phyloP scores from a whole-genome alignment of 345 rosid genomes.

The Boechera stricta region DNA sequence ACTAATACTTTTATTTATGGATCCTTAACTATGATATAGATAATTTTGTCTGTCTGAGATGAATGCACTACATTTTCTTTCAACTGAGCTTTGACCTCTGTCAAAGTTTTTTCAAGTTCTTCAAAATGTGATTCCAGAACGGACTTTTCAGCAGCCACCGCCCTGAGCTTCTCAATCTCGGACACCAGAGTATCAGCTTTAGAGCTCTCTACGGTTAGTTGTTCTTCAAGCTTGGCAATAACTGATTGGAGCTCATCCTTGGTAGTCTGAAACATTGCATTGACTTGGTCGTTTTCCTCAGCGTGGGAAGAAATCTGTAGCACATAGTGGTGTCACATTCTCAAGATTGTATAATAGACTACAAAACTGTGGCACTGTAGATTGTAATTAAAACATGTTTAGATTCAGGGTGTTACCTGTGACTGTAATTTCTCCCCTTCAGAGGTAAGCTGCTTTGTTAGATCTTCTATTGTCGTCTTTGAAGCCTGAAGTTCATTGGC shows the following conservation, averaged over 20 bases:
- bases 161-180: constrained; percentile 63
- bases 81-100: constrained; percentile 52
- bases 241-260: constrained; percentile 77
- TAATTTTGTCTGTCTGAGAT: constrained; percentile 8
- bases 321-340: constrained; percentile 27
- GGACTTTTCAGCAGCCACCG: constrained; percentile 58
- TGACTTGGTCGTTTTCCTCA: constrained; percentile 77
- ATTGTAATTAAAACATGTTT: too few relatives aligned
- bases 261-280: constrained; percentile 61
- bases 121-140: constrained; percentile 58
- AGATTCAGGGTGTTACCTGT: constrained; percentile 59
- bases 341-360: neutral
- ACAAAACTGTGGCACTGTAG: constrained; percentile 8
- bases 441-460: constrained; percentile 60
- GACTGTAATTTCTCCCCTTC: constrained; percentile 73
- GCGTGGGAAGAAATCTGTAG: constrained; percentile 69
- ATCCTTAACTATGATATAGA: neutral
- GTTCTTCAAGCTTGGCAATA: constrained; percentile 67
- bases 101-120: constrained; percentile 68
- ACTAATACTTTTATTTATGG: neutral
- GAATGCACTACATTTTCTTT: constrained; percentile 61
- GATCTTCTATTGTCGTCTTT: constrained; percentile 67
- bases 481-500: constrained; percentile 64
- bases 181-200: constrained; percentile 54
- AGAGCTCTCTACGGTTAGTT: constrained; percentile 56